phyloP scores from a whole-genome alignment of 495 filamentous ascomycete species.

The Hypoxylon fragiforme region DNA sequence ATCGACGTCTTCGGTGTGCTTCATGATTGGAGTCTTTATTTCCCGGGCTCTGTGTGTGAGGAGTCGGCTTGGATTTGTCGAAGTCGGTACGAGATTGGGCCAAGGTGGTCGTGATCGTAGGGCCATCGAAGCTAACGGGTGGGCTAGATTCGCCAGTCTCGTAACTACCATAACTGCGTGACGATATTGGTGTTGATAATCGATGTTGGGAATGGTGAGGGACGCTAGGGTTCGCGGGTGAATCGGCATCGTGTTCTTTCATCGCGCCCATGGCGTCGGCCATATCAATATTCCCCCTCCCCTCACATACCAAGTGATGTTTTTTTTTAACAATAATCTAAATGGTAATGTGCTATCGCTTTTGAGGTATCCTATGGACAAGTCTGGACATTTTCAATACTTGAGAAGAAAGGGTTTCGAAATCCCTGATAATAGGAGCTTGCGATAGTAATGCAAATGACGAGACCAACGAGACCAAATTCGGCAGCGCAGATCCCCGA shows the following conservation, averaged over 20 bases:
- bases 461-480: background rate
- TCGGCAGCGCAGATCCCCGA: background rate
- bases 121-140: slow-evolving; percentile 16
- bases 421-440: background rate
- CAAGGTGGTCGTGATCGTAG: slow-evolving; percentile 20
- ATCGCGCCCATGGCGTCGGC: slow-evolving; percentile 29
- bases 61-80: slow-evolving; percentile 26
- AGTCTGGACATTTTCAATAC: slow-evolving; percentile 9
- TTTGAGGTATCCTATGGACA: slow-evolving; percentile 9
- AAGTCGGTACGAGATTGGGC: slow-evolving; percentile 24
- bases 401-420: no score
- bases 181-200: slow-evolving; percentile 31
- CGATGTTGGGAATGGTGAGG: slow-evolving; percentile 16
- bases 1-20: slow-evolving; percentile 28
- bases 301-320: slow-evolving; percentile 24
- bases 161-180: slow-evolving; percentile 36
- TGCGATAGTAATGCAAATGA: slow-evolving; percentile 13
- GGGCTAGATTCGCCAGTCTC: slow-evolving; percentile 39
- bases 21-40: slow-evolving; percentile 32
- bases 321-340: slow-evolving; percentile 7
- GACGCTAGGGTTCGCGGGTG: slow-evolving; percentile 4
- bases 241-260: slow-evolving; percentile 19
- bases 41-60: slow-evolving; percentile 20
- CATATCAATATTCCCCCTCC: slow-evolving; percentile 4
- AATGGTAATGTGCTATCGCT: slow-evolving; percentile 18